Conservation (phyloP, 1,284 basidiomycete species). For the Rhodotorula sp. region DNA sequence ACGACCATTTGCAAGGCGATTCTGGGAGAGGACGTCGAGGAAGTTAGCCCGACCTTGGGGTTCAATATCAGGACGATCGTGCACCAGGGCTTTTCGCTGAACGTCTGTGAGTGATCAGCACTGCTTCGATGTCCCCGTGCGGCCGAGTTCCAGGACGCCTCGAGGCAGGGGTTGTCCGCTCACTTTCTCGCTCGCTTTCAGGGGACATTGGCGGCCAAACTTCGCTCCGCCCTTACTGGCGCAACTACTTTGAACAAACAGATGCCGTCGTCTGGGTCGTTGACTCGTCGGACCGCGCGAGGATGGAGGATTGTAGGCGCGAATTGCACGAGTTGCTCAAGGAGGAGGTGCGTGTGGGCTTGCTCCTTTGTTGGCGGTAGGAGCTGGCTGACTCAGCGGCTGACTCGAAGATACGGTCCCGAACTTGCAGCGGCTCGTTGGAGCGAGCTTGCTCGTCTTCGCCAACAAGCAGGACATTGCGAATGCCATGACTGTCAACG, state of each 20-base stretch:
- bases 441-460: slow-evolving; percentile 91
- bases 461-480: slow-evolving; percentile 99
- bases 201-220: slow-evolving; percentile 99
- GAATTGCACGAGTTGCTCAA: slow-evolving; percentile 82
- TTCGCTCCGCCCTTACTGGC: slow-evolving; percentile 94
- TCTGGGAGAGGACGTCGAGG: slow-evolving; percentile 81
- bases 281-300: slow-evolving; percentile 84
- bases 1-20: slow-evolving; percentile 96
- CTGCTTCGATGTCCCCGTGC: neutral
- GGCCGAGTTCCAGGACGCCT: too few relatives aligned
- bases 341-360: slow-evolving; percentile 73
- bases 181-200: slow-evolving; percentile 3
- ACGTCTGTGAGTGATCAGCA: slow-evolving; percentile 69
- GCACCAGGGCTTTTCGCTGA: slow-evolving; percentile 83
- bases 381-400: neutral
- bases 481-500: slow-evolving; percentile 75
- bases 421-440: slow-evolving; percentile 70
- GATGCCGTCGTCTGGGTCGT: slow-evolving; percentile 99
- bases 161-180: neutral
- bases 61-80: slow-evolving; percentile 98
- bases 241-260: slow-evolving; percentile 98
- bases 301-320: slow-evolving; percentile 82
- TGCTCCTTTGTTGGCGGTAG: too few relatives aligned
- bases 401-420: neutral
- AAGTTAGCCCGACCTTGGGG: slow-evolving; percentile 88